Percentiles rank a stretch among this genome's conserved stretches.
Evolutionary conservation across 345 rosid genomes (phyloP).

Genomic region (Pistacia atlantica): DNA sequence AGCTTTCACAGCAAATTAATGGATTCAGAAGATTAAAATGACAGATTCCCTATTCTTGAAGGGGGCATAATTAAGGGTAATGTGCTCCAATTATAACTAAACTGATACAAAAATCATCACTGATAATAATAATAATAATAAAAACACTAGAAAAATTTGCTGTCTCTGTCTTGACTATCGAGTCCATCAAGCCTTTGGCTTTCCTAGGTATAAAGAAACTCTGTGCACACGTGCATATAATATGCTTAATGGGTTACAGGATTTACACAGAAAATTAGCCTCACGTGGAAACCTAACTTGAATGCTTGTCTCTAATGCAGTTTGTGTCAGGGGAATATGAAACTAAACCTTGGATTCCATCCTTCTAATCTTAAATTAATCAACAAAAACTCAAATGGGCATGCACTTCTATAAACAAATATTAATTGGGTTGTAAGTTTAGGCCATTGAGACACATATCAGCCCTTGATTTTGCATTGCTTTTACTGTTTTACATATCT

Average conservation of each 20-base stretch:
- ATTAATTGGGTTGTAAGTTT: not conserved
- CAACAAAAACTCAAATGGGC: not conserved
- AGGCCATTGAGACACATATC: not conserved
- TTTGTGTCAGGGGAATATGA: conserved; percentile 49
- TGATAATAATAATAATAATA: conserved; percentile 16
- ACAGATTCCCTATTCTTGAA: conserved; percentile 3
- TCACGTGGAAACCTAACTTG: conserved; percentile 52
- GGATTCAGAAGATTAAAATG: not conserved
- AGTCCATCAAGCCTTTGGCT: conserved; percentile 15
- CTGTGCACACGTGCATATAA: conserved; percentile 49
- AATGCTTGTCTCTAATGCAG: conserved; percentile 46
- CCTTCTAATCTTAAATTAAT: conserved; percentile 27
- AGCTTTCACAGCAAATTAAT: not conserved
- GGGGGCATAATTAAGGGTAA: not conserved
- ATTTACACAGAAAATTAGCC: conserved; percentile 24
- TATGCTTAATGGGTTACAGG: conserved; percentile 26
- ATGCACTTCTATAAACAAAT: not conserved
- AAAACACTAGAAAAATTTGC: conserved; percentile 8
- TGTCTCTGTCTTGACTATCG: conserved; percentile 26
- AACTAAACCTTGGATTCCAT: conserved; percentile 53
- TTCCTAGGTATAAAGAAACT: conserved; percentile 33
- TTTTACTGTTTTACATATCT: not conserved
- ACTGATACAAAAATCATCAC: conserved; percentile 7
- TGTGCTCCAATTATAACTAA: not conserved
- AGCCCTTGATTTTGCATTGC: conserved; percentile 15